Conservation (phyloP, 345 rosid species). For the Syzygium oleosum region DNA sequence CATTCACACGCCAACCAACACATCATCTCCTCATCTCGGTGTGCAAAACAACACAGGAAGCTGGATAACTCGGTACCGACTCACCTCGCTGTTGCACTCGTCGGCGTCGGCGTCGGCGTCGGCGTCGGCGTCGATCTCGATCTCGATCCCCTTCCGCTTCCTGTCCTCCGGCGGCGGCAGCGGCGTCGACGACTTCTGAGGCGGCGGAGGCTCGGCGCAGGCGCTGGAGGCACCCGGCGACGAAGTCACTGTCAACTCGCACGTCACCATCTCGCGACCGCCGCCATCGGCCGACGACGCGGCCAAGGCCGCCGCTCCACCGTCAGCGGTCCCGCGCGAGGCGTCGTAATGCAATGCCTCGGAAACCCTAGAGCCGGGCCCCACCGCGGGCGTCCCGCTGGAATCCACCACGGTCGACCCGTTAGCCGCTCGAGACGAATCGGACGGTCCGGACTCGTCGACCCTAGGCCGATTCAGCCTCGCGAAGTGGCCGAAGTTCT, state of each 20-base stretch:
- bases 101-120: conserved; percentile 34
- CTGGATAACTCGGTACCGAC: conserved; percentile 3
- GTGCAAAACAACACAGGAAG: not conserved
- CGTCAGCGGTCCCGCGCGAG: conserved; percentile 13
- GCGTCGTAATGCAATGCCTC: conserved; percentile 18
- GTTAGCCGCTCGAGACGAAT: conserved; percentile 26
- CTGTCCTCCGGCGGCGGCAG: conserved; percentile 36
- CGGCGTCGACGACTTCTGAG: conserved; percentile 19
- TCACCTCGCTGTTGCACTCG: conserved; percentile 64
- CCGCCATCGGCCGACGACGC: conserved; percentile 15
- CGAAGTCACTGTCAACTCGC: conserved; percentile 42
- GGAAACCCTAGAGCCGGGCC: conserved; percentile 23
- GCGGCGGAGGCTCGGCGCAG: conserved; percentile 40
- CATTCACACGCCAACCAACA: not conserved
- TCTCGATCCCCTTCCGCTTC: conserved; percentile 72
- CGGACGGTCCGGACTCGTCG: conserved; percentile 37
- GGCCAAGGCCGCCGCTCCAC: conserved; percentile 13
- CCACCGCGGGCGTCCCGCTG: conserved; percentile 31
- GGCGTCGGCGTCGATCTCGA: conserved; percentile 43
- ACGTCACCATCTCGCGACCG: conserved; percentile 9
- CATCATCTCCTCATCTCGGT: not conserved
- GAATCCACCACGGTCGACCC: conserved; percentile 66
- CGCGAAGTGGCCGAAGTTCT: conserved; percentile 56
- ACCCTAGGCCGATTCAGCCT: conserved; percentile 25
- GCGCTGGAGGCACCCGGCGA: conserved; percentile 45